phyloP scores from a whole-genome alignment of 768 basidiomycete species.

The Lactifluus subvellereus region DNA sequence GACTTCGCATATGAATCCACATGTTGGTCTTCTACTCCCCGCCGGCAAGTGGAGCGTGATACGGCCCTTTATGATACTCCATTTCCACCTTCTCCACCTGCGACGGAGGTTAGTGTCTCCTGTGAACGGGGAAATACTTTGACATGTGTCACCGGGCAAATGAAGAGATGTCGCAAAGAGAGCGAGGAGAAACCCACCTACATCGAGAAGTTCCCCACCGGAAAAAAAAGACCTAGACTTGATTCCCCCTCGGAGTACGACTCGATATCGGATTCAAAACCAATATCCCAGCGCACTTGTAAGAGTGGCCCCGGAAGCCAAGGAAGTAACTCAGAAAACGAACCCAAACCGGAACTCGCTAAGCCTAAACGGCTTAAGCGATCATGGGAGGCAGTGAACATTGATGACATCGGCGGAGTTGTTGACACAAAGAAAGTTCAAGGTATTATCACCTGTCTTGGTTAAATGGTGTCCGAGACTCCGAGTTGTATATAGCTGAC shows the following conservation, averaged over 20 bases:
- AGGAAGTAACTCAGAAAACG: neutral
- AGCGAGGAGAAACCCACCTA: neutral
- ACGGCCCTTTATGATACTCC: neutral
- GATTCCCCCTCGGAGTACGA: neutral
- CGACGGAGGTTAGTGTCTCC: neutral
- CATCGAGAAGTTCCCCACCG: neutral
- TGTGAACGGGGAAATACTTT: neutral
- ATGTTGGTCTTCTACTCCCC: conserved; percentile 2
- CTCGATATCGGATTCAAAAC: neutral
- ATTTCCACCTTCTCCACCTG: neutral
- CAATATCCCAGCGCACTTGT: neutral
- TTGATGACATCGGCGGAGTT: neutral
- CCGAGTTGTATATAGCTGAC: no score
- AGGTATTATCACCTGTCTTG: neutral
- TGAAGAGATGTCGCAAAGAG: conserved; percentile 9
- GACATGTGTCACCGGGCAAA: neutral
- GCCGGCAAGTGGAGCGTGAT: neutral
- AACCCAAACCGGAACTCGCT: neutral
- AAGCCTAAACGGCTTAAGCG: neutral
- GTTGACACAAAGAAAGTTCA: neutral
- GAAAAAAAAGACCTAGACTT: conserved; percentile 11
- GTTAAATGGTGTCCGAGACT: no score
- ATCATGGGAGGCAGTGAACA: neutral
- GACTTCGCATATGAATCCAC: conserved; percentile 29
- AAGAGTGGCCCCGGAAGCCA: neutral